Conservation (phyloP, 768 basidiomycete species). For the Lactarius hatsudake region DNA sequence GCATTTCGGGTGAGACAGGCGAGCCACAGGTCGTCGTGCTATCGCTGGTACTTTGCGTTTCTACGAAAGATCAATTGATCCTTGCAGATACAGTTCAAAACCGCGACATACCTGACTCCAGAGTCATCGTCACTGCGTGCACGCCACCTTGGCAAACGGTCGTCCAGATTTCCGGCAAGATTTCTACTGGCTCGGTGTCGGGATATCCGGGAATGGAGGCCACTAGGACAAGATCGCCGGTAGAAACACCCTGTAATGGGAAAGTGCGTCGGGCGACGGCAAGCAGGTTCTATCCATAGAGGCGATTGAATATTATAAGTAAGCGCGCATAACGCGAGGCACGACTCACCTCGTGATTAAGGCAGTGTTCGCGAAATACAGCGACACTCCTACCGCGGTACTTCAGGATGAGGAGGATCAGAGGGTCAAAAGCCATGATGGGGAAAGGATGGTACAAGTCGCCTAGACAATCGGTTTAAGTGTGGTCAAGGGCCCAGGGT, state of each 20-base stretch:
- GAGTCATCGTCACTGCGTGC: background rate
- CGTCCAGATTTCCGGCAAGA: slow-evolving; percentile 4
- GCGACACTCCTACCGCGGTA: slow-evolving; percentile 1
- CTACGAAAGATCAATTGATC: background rate
- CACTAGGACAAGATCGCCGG: background rate
- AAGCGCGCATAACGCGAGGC: background rate
- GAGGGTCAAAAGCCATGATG: background rate
- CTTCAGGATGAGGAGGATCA: slow-evolving; percentile 2
- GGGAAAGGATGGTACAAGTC: background rate
- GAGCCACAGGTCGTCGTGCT: background rate
- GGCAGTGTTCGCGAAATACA: background rate
- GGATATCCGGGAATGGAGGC: slow-evolving; percentile 2
- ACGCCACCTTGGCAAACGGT: background rate
- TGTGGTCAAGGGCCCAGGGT: background rate
- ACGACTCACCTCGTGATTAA: background rate
- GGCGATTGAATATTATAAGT: background rate
- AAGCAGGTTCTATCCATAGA: background rate
- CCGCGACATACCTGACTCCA: slow-evolving; percentile 2
- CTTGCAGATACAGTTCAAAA: background rate
- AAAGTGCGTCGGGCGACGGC: slow-evolving; percentile 4
- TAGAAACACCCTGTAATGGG: background rate
- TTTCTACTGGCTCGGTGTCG: background rate
- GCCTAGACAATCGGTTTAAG: background rate
- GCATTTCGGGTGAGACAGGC: background rate
- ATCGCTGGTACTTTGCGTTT: background rate